Conservation (phyloP, 2,329 filamentous ascomycete species). For the Bipolaris sorokiniana region DNA sequence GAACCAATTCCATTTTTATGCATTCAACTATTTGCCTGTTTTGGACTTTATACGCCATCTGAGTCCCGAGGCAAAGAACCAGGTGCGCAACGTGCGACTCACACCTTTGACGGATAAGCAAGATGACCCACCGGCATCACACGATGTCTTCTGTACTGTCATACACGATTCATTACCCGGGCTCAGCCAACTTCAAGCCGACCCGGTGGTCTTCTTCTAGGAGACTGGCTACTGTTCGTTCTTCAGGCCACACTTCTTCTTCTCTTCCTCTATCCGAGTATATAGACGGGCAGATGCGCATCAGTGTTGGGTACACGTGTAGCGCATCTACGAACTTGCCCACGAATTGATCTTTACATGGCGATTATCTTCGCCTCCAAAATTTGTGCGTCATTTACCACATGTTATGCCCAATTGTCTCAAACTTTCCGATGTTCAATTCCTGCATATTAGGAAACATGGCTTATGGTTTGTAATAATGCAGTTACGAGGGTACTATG, state of each 20-base stretch:
- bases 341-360: conserved; percentile 4
- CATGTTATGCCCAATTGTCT: neutral
- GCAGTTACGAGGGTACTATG: too few relatives aligned
- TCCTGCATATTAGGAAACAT: neutral
- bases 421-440: neutral
- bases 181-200: conserved; percentile 45
- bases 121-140: conserved; percentile 42
- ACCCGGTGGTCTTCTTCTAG: conserved; percentile 47
- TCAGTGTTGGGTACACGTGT: neutral
- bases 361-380: neutral
- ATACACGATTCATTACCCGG: conserved; percentile 48
- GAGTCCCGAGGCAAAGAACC: conserved; percentile 47
- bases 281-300: conserved; percentile 11
- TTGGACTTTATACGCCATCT: conserved; percentile 49
- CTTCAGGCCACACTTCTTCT: neutral
- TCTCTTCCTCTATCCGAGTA: conserved; percentile 7
- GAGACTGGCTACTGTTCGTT: neutral
- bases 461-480: too few relatives aligned
- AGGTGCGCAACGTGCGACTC: conserved; percentile 45
- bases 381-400: neutral
- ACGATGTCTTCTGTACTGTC: conserved; percentile 48
- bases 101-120: conserved; percentile 47
- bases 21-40: conserved; percentile 49
- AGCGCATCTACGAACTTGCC: conserved; percentile 1
- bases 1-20: conserved; percentile 50